Percentiles rank a stretch among this genome's conserved stretches.
phyloP scores from a whole-genome alignment of 2,329 filamentous ascomycete genomes.

The Samsoniella hepiali region DNA sequence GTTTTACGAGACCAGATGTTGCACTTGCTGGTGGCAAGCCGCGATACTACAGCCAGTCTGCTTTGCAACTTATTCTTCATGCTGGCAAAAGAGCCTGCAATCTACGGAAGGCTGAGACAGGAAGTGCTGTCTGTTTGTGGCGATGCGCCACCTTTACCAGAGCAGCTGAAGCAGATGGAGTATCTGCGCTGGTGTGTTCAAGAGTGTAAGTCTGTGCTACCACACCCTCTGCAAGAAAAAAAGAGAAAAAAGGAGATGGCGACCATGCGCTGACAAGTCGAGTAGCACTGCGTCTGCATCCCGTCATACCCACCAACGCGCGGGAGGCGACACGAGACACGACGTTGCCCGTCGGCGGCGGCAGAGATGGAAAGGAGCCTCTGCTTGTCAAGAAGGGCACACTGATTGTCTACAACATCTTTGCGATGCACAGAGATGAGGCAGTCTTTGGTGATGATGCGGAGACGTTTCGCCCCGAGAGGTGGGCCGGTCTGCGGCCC shows the following conservation, averaged over 20 bases:
- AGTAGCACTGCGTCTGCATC: conserved; percentile 45
- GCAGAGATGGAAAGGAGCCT: conserved; percentile 41
- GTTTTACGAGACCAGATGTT: conserved; percentile 27
- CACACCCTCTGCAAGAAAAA: neutral
- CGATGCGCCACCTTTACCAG: conserved; percentile 23
- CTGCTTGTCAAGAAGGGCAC: conserved; percentile 48
- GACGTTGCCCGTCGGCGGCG: conserved; percentile 48
- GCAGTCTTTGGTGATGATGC: conserved; percentile 40
- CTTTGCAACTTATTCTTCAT: conserved; percentile 33
- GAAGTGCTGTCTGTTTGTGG: conserved; percentile 32
- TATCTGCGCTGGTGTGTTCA: conserved; percentile 56
- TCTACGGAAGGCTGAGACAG: conserved; percentile 41
- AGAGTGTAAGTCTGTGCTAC: conserved; percentile 44
- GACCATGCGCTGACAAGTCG: neutral
- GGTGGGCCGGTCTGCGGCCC: conserved; percentile 37
- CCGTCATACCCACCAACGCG: conserved; percentile 48
- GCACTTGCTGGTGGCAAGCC: conserved; percentile 33
- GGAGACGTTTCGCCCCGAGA: conserved; percentile 39
- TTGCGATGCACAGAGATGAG: conserved; percentile 37
- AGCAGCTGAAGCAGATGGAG: conserved; percentile 38
- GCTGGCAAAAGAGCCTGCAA: conserved; percentile 32
- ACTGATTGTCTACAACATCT: conserved; percentile 41
- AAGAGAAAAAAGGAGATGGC: neutral
- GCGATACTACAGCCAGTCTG: conserved; percentile 38
- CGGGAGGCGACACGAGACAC: conserved; percentile 46